phyloP scores from a whole-genome alignment of 148 eudicot species.

The Amaranthus palmeri region DNA sequence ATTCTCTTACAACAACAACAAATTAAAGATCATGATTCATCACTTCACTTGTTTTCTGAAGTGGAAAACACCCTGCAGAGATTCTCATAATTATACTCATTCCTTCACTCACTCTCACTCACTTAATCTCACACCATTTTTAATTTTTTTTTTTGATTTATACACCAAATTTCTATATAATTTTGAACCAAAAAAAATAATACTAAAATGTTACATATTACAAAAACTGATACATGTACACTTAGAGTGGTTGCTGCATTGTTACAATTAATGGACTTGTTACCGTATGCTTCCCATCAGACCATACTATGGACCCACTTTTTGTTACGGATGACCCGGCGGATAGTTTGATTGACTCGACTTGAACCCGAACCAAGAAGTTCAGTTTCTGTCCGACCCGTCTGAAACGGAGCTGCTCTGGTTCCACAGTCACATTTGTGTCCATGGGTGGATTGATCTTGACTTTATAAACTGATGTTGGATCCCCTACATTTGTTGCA shows the following conservation, averaged over 20 bases:
- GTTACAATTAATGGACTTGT: constrained; percentile 79
- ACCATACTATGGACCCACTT: constrained; percentile 77
- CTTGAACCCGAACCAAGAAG: constrained; percentile 66
- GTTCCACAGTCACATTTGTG: constrained; percentile 59
- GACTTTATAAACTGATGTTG: constrained; percentile 55
- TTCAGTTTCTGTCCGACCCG: constrained; percentile 72
- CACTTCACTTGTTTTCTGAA: constrained; percentile 27
- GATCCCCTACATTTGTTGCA: constrained; percentile 76
- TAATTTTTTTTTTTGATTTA: not conserved
- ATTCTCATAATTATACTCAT: constrained; percentile 18
- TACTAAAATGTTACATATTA: not conserved
- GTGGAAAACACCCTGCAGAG: constrained; percentile 32
- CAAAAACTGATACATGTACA: constrained; percentile 12
- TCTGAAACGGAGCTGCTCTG: constrained; percentile 51
- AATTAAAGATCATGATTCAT: not conserved
- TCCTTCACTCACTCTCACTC: not conserved
- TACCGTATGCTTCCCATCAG: constrained; percentile 76
- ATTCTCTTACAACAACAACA: constrained; percentile 15
- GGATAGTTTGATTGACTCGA: constrained; percentile 39
- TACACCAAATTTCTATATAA: constrained; percentile 1
- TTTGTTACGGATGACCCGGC: constrained; percentile 51
- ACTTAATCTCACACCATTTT: not conserved
- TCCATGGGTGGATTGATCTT: constrained; percentile 50
- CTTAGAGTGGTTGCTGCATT: constrained; percentile 70
- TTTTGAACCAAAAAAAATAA: constrained; percentile 10